A percentile compares a stretch with the other conserved stretches of the same genome.
Evolutionary conservation across 2,329 filamentous ascomycete species (phyloP).

Genomic region (Xylaria sp.): DNA sequence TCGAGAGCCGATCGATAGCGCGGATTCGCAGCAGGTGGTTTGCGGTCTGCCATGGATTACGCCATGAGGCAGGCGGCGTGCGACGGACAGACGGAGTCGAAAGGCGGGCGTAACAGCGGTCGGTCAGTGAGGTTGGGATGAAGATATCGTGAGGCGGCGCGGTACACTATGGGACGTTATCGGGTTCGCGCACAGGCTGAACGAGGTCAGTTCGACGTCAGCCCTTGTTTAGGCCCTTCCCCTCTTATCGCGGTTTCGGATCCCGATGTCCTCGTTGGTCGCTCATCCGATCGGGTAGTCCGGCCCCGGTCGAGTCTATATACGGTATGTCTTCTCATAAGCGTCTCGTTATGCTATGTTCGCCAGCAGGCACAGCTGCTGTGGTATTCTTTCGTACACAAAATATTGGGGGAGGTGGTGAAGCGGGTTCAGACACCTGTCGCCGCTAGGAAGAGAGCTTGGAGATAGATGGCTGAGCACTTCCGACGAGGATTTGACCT

Average conservation of each 20-base stretch:
- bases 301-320: constrained; percentile 17
- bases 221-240: constrained; percentile 23
- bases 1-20: constrained; percentile 60
- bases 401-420: constrained; percentile 2
- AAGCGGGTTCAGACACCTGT: constrained; percentile 17
- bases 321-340: constrained; percentile 1
- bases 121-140: neutral
- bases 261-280: constrained; percentile 20
- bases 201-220: constrained; percentile 30
- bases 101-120: neutral
- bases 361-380: neutral
- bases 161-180: constrained; percentile 14
- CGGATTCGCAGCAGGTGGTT: constrained; percentile 50
- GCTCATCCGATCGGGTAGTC: constrained; percentile 23
- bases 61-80: constrained; percentile 60
- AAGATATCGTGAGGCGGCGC: neutral
- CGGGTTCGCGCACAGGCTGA: constrained; percentile 8
- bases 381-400: neutral
- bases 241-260: constrained; percentile 29
- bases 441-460: constrained; percentile 22
- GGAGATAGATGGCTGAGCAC: constrained; percentile 23
- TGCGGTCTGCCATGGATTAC: constrained; percentile 74
- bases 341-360: neutral
- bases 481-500: constrained; percentile 28
- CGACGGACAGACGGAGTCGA: constrained; percentile 21